Base-by-base conservation (phyloP, 768 basidiomycete species). In the Leccinellum rugosiceps region DNA sequence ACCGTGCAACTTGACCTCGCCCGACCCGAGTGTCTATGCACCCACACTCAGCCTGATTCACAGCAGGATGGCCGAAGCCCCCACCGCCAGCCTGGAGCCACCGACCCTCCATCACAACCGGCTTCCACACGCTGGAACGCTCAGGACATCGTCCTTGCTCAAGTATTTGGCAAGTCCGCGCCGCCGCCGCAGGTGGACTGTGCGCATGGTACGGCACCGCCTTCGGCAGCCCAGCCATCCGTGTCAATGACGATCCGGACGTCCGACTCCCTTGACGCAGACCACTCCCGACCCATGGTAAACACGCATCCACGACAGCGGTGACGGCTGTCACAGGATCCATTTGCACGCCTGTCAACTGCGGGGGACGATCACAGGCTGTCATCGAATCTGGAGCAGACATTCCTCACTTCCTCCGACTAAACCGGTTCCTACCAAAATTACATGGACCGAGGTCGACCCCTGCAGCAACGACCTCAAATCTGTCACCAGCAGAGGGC, bases 331-430 rank as follows among this genome's bases (percentile, higher is more conserved):
- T n/a, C n/a, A n/a, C n/a, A n/a, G n/a, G n/a, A 74, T 15, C 74
- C 74, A 0, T 74, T 65, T 50, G n/a, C n/a, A n/a, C n/a, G n/a
- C n/a, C n/a, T 66, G 49, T 58, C 53, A 53, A 49, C 51, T 0
- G 52, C 51, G 17, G 73, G 71, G 48, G 78, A 72, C 48, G 78
- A 79, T 60, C 81, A 80, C 51, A 82, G 80, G 53, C 68, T 88
- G 50, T 92, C 90, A 90, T 65, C 79, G 0, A 84, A 86, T 59
- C 78, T 92, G 15, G 82, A 83, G 19, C 79, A 78, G 46, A 85
- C 92, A n/a, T 69, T 89, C n/a, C n/a, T n/a, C n/a, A n/a, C n/a
- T n/a, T n/a, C n/a, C n/a, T n/a, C n/a, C n/a, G n/a, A n/a, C n/a
- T n/a, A n/a, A n/a, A n/a, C n/a, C n/a, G n/a, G n/a, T n/a, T n/a